Evolutionary conservation across 495 filamentous ascomycete species (phyloP).

Genomic region (Xylaria acuta): DNA sequence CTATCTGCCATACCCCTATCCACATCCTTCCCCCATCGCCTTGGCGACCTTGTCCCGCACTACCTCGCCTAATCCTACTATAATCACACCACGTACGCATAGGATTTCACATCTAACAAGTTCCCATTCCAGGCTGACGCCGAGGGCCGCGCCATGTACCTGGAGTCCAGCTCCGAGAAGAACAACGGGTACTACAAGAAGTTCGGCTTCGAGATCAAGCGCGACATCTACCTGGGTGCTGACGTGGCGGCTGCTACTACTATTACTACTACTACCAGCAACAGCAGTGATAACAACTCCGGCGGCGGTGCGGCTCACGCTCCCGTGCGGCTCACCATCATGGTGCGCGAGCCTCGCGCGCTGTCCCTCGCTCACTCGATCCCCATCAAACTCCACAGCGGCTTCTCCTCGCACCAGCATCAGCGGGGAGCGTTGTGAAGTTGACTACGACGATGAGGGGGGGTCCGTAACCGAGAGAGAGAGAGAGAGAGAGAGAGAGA

Average conservation of each 20-base stretch:
- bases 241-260: conserved; percentile 10
- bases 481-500: conserved; percentile 8
- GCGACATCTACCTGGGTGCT: conserved; percentile 63
- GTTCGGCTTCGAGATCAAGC: conserved; percentile 68
- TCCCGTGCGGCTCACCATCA: conserved; percentile 73
- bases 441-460: background rate
- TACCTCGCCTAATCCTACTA: background rate
- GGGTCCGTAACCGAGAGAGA: background rate
- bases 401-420: conserved; percentile 27
- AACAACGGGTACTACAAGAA: conserved; percentile 74
- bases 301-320: conserved; percentile 9
- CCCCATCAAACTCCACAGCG: conserved; percentile 43
- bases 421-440: conserved; percentile 21
- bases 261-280: background rate
- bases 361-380: conserved; percentile 39
- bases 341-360: conserved; percentile 71
- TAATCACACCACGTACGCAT: background rate
- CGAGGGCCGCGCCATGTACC: conserved; percentile 69
- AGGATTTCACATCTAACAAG: background rate
- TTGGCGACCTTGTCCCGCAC: background rate
- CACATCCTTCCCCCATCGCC: conserved; percentile 12
- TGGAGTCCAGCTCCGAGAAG: conserved; percentile 72
- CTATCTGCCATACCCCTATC: background rate
- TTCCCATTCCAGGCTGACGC: conserved; percentile 62
- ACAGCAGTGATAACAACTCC: conserved; percentile 37